Evolutionary conservation across 2,329 filamentous ascomycete genomes (phyloP).

Genomic region (Paraphaeosphaeria minitans): DNA sequence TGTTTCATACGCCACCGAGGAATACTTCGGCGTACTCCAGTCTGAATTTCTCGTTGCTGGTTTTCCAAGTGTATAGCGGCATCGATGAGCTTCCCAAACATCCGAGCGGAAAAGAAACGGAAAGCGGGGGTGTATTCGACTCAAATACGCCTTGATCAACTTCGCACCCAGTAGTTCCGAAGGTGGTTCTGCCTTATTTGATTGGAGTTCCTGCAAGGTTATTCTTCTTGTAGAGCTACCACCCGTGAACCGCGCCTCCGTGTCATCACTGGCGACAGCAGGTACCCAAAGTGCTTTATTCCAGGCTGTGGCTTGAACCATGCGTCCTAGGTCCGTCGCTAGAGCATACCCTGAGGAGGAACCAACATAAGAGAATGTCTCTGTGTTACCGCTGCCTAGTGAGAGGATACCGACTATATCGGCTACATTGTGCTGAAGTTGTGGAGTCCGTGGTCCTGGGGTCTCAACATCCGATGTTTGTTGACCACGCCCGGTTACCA

Average conservation of each 20-base stretch:
- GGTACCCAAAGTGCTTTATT: constrained; percentile 52
- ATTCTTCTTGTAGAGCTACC: constrained; percentile 36
- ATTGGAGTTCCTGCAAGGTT: constrained; percentile 51
- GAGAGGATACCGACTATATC: constrained; percentile 55
- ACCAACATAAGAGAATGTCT: constrained; percentile 57
- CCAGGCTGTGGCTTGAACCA: constrained; percentile 61
- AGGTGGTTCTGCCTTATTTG: constrained; percentile 53
- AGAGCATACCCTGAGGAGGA: constrained; percentile 57
- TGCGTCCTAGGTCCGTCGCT: constrained; percentile 57
- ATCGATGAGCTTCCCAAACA: constrained; percentile 50
- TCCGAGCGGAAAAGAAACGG: constrained; percentile 56
- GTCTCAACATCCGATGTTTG: not conserved
- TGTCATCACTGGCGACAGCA: constrained; percentile 8
- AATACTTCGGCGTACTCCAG: constrained; percentile 1
- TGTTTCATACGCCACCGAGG: constrained; percentile 12
- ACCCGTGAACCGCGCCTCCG: constrained; percentile 11
- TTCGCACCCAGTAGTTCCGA: constrained; percentile 52
- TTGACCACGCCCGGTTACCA: not conserved
- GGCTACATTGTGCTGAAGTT: constrained; percentile 13
- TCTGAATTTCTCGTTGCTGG: not conserved
- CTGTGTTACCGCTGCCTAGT: constrained; percentile 50
- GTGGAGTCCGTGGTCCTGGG: not conserved
- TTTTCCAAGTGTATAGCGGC: constrained; percentile 10
- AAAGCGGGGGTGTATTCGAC: constrained; percentile 55
- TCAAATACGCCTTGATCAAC: constrained; percentile 54